These are phyloP conservation scores for Chloris gayana DNA, from an alignment of 176 grass and related monocot species.

Conservation along the genomic window DNA sequence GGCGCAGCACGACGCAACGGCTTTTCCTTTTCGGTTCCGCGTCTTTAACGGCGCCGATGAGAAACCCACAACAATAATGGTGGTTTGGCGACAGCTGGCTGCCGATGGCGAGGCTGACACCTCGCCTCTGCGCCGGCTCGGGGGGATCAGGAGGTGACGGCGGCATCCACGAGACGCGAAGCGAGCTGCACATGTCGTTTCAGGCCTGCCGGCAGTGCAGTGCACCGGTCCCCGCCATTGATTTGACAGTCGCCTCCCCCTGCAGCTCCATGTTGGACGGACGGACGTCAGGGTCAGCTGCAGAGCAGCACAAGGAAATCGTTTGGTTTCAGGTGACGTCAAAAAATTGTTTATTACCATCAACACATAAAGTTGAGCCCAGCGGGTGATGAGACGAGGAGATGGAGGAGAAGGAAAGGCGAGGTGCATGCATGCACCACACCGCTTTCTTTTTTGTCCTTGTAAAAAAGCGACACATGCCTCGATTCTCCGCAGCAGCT, in stretches of 20 bases:
- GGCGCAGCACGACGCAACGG: not conserved
- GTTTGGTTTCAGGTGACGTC: not conserved
- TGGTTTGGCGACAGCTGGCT: not conserved
- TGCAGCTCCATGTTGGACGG: not conserved
- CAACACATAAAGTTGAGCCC: too few relatives aligned
- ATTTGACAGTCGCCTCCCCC: not conserved
- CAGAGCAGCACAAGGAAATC: not conserved
- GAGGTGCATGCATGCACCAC: not conserved
- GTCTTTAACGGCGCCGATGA: not conserved
- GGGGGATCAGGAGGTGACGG: not conserved
- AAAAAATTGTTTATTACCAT: not conserved
- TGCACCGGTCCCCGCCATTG: not conserved
- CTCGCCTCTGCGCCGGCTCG: not conserved
- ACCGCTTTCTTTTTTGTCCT: not conserved
- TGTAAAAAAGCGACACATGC: not conserved
- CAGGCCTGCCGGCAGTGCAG: not conserved
- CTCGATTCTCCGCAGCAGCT: constrained; percentile 25
- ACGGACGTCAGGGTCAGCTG: not conserved
- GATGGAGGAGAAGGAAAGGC: not conserved
- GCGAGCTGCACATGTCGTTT: constrained; percentile 19
- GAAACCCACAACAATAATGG: not conserved
- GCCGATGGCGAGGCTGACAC: not conserved
- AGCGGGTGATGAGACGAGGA: not conserved
- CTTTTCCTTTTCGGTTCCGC: constrained; percentile 5
- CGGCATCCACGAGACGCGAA: constrained; percentile 1